Percentiles rank a stretch among this genome's conserved stretches.
These are phyloP conservation scores for Hypoxylon lienhwacheense DNA, from an alignment of 495 filamentous ascomycete species.

Conservation along the genomic window DNA sequence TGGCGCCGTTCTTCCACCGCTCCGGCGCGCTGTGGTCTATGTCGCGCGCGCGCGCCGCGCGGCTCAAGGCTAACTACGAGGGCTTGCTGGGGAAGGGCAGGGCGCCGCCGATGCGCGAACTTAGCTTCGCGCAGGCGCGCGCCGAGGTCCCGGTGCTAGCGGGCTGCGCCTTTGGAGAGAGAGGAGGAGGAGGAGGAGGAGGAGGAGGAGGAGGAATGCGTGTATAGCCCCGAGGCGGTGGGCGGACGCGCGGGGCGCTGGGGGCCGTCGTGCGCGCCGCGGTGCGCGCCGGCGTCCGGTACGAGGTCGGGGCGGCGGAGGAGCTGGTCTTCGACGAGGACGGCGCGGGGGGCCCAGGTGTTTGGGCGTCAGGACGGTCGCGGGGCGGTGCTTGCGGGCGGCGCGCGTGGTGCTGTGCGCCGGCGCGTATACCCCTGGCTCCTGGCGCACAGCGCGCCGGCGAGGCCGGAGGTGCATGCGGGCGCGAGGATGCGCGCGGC, in stretches of 20 bases:
- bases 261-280: constrained; percentile 46
- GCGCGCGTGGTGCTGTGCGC: constrained; percentile 49
- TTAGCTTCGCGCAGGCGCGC: constrained; percentile 37
- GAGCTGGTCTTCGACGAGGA: constrained; percentile 44
- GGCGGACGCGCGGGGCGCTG: constrained; percentile 55
- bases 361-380: constrained; percentile 43
- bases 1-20: constrained; percentile 54
- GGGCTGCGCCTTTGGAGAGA: constrained; percentile 38
- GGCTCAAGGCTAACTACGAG: constrained; percentile 45
- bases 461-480: constrained; percentile 46
- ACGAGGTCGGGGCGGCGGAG: constrained; percentile 47
- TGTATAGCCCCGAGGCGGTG: constrained; percentile 52
- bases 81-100: constrained; percentile 30
- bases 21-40: constrained; percentile 54
- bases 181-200: constrained; percentile 31
- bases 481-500: constrained; percentile 52
- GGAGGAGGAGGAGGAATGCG: constrained; percentile 24
- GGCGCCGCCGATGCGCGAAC: neutral
- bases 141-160: constrained; percentile 40
- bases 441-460: constrained; percentile 52
- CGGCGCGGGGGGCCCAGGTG: too few species aligned
- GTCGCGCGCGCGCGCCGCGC: neutral
- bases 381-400: constrained; percentile 44
- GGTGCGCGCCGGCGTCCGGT: constrained; percentile 49
- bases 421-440: constrained; percentile 55